A percentile compares a stretch with the other conserved stretches of the same genome.
These are phyloP conservation scores for Henningerozyma blattae DNA, from an alignment of 805 yeast genomes.

Conservation along the genomic window DNA sequence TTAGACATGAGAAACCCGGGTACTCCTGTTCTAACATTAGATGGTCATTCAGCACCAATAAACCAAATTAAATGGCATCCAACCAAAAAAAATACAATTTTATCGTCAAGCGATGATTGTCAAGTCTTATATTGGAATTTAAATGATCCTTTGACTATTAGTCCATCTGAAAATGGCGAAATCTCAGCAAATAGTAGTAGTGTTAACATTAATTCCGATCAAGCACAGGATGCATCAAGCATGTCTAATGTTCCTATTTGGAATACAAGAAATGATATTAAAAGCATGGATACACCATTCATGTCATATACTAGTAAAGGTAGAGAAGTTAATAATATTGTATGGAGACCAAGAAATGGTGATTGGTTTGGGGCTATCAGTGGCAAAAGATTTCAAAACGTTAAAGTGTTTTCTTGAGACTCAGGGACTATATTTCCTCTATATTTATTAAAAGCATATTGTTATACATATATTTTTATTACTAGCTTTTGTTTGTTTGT, in stretches of 20 bases:
- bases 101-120: constrained; percentile 62
- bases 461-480: background rate
- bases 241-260: background rate
- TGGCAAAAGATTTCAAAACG: constrained; percentile 28
- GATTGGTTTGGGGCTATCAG: constrained; percentile 62
- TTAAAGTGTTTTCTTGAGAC: constrained; percentile 9
- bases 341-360: constrained; percentile 55
- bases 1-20: constrained; percentile 87
- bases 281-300: constrained; percentile 19
- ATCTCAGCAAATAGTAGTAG: background rate
- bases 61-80: constrained; percentile 86
- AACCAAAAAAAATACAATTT: constrained; percentile 37
- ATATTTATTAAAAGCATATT: background rate
- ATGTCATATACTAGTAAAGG: constrained; percentile 45
- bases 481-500: background rate
- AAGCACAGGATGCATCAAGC: background rate
- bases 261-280: background rate
- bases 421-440: background rate
- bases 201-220: background rate
- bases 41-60: constrained; percentile 55
- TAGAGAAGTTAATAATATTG: constrained; percentile 63
- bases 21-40: constrained; percentile 55
- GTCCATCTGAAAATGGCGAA: background rate
- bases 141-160: constrained; percentile 22
- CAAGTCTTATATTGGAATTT: constrained; percentile 64